Evolutionary conservation across 1,284 basidiomycete genomes (phyloP), one percentile per base, ranked within the genome.

Genomic region (Malassezia furfur): DNA sequence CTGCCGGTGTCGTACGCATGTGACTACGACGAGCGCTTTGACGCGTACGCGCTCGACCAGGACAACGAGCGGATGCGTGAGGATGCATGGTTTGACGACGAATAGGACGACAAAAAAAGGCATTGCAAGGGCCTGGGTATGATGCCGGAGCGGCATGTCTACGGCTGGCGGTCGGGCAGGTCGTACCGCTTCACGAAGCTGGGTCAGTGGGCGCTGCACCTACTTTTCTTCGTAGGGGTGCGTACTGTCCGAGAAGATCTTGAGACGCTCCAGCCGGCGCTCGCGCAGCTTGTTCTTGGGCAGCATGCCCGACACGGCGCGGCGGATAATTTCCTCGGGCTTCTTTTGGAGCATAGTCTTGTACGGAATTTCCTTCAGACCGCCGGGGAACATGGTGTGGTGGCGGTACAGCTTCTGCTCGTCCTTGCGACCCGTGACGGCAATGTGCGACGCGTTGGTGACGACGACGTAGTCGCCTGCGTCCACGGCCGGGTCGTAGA

Each of bases 331-430:
- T 64, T 96, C 87, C 62, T 94, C 91, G 3, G 91, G 90, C 65
- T 89, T 86, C 67, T 82, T 83, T 53, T 83, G 62, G 58, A 71
- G 65, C 69, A 71, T 68, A 31, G 62, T 49, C 52, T 66, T 62
- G 64, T 67, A 73, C 46, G 58, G 63, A 50, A 65, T 70, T 53
- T 66, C 68, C 57, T 96, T 94, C 74, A 96, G 77, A 31, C 90
- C 91, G 53, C 94, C 93, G 0, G 91, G 88, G 72, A 82, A 96
- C 83, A 91, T 90, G 0, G 90, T 84, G 74, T 98, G 91, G 66
- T 86, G 85, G 50, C 87, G 79, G 78, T 91, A 98, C 17, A 93
- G 75, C 64, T 91, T 81, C 72, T 96, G 89, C 56, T 88, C 81
- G 9, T 83, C 81, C 78, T 96, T 98, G 67, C 83, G 82, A 22